A percentile compares a stretch with the other conserved stretches of the same genome.
Conservation (phyloP, 2,329 filamentous ascomycete genomes). For the Claviceps spartinae region DNA sequence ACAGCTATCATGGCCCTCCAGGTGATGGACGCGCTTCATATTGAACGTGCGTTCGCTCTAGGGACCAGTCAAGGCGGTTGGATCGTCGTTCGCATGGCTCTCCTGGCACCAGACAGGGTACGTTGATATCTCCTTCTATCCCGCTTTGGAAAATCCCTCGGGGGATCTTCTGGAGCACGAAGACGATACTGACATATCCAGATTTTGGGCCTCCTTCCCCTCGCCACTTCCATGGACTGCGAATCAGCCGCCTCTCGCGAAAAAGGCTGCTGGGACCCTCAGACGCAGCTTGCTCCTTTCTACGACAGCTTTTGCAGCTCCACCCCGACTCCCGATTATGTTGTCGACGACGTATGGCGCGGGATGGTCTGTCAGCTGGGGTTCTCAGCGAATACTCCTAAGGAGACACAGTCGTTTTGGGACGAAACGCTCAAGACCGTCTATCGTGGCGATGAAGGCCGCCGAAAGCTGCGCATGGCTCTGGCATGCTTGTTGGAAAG, state of each 20-base stretch:
- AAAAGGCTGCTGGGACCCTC: slow-evolving; percentile 37
- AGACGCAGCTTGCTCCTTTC: slow-evolving; percentile 27
- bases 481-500: slow-evolving; percentile 30
- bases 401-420: slow-evolving; percentile 31
- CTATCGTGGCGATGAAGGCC: slow-evolving; percentile 35
- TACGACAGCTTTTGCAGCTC: slow-evolving; percentile 27
- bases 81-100: slow-evolving; percentile 35
- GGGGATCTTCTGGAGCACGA: background rate
- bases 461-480: slow-evolving; percentile 33
- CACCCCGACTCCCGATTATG: slow-evolving; percentile 30
- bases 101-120: slow-evolving; percentile 35
- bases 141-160: background rate
- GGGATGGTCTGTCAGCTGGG: slow-evolving; percentile 31
- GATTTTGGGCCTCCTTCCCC: slow-evolving; percentile 33
- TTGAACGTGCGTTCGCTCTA: slow-evolving; percentile 34
- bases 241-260: slow-evolving; percentile 32
- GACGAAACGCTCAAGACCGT: slow-evolving; percentile 28
- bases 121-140: slow-evolving; percentile 4
- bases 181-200: slow-evolving; percentile 10
- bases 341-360: slow-evolving; percentile 32
- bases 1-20: slow-evolving; percentile 40
- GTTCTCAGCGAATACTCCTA: slow-evolving; percentile 26
- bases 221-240: slow-evolving; percentile 40
- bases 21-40: slow-evolving; percentile 36
- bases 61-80: slow-evolving; percentile 41